These are phyloP conservation scores for Monosporascus sp. DNA, from an alignment of 2,329 filamentous ascomycete genomes.

Conservation along the genomic window DNA sequence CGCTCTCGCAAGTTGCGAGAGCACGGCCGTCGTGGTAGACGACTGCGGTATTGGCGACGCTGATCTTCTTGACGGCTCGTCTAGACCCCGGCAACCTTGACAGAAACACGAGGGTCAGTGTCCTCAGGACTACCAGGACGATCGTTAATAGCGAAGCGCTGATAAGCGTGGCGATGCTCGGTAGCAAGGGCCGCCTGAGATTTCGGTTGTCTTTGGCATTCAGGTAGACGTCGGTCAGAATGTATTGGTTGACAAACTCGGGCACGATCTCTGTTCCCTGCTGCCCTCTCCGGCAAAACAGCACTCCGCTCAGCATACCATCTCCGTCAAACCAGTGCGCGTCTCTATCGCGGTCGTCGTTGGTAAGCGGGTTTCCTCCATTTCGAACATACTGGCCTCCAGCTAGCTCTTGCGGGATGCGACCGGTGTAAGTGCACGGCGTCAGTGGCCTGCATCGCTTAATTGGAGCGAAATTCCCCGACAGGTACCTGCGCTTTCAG, in stretches of 20 bases:
- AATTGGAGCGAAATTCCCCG: conserved; percentile 66
- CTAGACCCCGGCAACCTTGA: conserved; percentile 53
- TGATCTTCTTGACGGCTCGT: conserved; percentile 59
- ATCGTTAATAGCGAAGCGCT: conserved; percentile 50
- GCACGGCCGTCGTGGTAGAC: conserved; percentile 65
- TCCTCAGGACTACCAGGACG: conserved; percentile 48
- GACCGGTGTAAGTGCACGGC: conserved; percentile 51
- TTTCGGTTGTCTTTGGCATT: conserved; percentile 42
- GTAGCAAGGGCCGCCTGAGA: conserved; percentile 53
- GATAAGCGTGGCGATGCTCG: conserved; percentile 62
- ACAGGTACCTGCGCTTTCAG: conserved; percentile 43
- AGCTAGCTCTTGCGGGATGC: conserved; percentile 58
- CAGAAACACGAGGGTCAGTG: conserved; percentile 51
- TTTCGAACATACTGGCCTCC: conserved; percentile 70
- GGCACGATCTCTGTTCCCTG: conserved; percentile 42
- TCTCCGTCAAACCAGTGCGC: conserved; percentile 73
- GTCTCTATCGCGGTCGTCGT: conserved; percentile 55
- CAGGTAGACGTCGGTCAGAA: conserved; percentile 62
- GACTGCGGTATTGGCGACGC: conserved; percentile 64
- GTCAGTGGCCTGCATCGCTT: conserved; percentile 49
- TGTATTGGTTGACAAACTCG: conserved; percentile 64
- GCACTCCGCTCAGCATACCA: conserved; percentile 67
- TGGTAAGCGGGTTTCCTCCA: conserved; percentile 62
- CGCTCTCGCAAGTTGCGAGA: conserved; percentile 66
- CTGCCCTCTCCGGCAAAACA: conserved; percentile 42